A percentile compares a stretch with the other conserved stretches of the same genome.
phyloP scores from a whole-genome alignment of 768 basidiomycete genomes.

The Pulveroboletus ravenelii region DNA sequence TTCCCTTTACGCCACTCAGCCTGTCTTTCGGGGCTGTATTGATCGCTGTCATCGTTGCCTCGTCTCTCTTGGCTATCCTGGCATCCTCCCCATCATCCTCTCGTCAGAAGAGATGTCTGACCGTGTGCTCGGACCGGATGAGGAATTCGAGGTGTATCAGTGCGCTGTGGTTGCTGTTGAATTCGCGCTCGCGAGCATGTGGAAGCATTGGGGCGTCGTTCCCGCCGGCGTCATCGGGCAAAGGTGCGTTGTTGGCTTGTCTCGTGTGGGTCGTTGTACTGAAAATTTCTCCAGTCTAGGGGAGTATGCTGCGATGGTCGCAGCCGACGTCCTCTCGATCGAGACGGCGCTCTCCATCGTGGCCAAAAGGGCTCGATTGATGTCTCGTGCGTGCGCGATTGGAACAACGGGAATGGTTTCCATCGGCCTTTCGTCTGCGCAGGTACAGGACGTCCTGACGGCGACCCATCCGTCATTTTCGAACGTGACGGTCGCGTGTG shows the following conservation, averaged over 20 bases:
- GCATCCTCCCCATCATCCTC: slow-evolving; percentile 43
- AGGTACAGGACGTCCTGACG: slow-evolving; percentile 34
- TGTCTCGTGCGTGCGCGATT: slow-evolving; percentile 43
- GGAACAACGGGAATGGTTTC: slow-evolving; percentile 59
- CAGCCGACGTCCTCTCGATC: slow-evolving; percentile 54
- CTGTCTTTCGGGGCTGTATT: slow-evolving; percentile 47
- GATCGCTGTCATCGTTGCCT: slow-evolving; percentile 57
- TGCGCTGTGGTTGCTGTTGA: slow-evolving; percentile 56
- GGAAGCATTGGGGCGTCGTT: slow-evolving; percentile 64
- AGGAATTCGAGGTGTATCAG: slow-evolving; percentile 47
- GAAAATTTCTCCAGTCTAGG: slow-evolving; percentile 52
- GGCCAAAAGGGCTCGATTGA: slow-evolving; percentile 53
- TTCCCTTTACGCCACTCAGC: slow-evolving; percentile 46
- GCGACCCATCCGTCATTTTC: slow-evolving; percentile 31
- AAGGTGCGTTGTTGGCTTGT: slow-evolving; percentile 43
- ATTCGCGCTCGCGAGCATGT: slow-evolving; percentile 57
- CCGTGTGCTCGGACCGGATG: slow-evolving; percentile 20
- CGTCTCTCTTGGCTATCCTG: slow-evolving; percentile 43
- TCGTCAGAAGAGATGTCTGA: slow-evolving; percentile 15
- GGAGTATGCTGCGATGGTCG: slow-evolving; percentile 67
- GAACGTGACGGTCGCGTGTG: slow-evolving; percentile 51
- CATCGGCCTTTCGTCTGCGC: slow-evolving; percentile 36
- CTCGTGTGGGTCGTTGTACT: background rate
- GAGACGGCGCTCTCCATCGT: slow-evolving; percentile 55
- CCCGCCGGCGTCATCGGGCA: slow-evolving; percentile 66